Evolutionary conservation across 2,329 filamentous ascomycete genomes (phyloP).

Genomic region (Gremmenia infestans): DNA sequence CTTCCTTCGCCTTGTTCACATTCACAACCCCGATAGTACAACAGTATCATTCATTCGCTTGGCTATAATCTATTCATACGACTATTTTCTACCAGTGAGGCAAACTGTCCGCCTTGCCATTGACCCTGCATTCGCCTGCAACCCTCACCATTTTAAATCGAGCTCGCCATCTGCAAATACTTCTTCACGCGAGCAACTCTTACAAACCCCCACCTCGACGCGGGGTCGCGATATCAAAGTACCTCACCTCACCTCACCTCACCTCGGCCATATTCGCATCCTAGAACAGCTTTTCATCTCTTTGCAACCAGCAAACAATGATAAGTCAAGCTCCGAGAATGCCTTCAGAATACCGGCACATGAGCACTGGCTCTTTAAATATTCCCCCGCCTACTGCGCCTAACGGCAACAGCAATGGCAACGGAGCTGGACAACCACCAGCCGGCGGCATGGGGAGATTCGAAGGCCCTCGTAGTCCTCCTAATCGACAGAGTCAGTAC

Average conservation of each 20-base stretch:
- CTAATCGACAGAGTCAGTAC: constrained; percentile 47
- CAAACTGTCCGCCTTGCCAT: background rate
- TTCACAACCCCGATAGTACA: background rate
- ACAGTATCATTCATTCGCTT: no score
- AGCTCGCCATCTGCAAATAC: background rate
- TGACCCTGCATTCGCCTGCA: background rate
- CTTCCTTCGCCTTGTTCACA: background rate
- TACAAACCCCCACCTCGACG: constrained; percentile 21
- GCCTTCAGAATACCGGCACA: constrained; percentile 49
- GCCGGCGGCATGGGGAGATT: constrained; percentile 41
- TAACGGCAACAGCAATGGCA: constrained; percentile 12
- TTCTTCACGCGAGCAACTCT: constrained; percentile 11
- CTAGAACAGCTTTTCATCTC: background rate
- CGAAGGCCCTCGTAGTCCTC: constrained; percentile 58
- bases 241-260: background rate
- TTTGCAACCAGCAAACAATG: constrained; percentile 9
- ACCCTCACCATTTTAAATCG: background rate
- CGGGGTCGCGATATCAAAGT: constrained; percentile 17
- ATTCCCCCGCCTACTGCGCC: constrained; percentile 23
- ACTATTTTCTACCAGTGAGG: background rate
- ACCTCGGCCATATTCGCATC: constrained; percentile 2
- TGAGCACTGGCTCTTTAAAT: constrained; percentile 47
- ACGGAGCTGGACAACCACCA: constrained; percentile 40
- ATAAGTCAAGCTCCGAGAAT: constrained; percentile 22
- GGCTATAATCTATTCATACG: background rate